Base-by-base conservation (phyloP, 78 protist genomes). In the Pigoraptor vietnamica region DNA sequence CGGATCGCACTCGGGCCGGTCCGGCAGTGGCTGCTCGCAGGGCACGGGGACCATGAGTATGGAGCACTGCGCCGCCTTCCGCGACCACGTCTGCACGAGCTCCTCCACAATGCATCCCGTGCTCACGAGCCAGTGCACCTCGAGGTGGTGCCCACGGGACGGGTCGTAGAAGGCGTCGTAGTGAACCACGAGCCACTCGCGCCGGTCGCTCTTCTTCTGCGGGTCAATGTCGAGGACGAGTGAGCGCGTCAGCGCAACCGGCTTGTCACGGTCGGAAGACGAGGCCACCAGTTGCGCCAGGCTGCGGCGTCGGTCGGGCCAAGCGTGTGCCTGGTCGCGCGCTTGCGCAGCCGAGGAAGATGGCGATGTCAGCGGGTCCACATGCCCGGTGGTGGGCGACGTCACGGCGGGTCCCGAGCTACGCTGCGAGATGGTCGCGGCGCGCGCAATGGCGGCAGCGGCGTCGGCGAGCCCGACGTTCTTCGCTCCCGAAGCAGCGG, bases 71-170 rank as follows among this genome's bases (percentile, higher is more conserved):
- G 36, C 34, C 29, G 82, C 90, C 88, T 81, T 67, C n/a, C 92
- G 86, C 29, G 32, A 37, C 88, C 56, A 79, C 87, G 29, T 10
- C 55, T 56, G 88, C 39, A 90, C 21, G n/a, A 90, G 38, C 56
- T 90, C 92, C 25, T 90, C 87, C 55, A 90, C 37, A 35, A 90
- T 67, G 56, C 34, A 9, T 1, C 56, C 92, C 25, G 92, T 67
- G 40, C 87, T 35, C 56, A 81, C 92, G 24, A 90, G 2, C 92
- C 92, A 90, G 39, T 90, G 92, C n/a, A 90, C 19, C 88, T 90
- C 92, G 48, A 90, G 2, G 56, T 90, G 92, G 40, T 81, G 56
- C 48, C 38, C 24, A 10, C 39, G 23, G 48, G 24, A 37, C 39
- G 92, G 92, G 40, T 90, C 36, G 87, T 81, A 90, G 37, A 2